Base-by-base conservation (phyloP, 1,284 basidiomycete genomes). In the Cutaneotrichosporon sp. region DNA sequence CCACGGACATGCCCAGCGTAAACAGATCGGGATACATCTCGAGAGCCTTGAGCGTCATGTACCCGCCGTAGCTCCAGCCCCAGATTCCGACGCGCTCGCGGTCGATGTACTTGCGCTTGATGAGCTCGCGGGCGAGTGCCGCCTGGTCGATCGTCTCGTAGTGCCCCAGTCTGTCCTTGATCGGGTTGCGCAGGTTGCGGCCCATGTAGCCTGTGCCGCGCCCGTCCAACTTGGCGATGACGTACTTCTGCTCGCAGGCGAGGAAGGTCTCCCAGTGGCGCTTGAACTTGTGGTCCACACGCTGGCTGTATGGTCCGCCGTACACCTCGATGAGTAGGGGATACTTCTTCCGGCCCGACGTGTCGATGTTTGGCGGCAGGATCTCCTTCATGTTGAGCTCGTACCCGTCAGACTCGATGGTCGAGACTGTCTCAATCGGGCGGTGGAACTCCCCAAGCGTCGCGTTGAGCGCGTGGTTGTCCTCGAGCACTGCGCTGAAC, bases 41-140 rank as follows among this genome's bases (percentile, higher is more conserved):
- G n/a, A 87, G 81, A 5, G 92, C 83, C 72, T 96, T 96, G 54
- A 85, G 82, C 46, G 86, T 86, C 85, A 94, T 88, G 74, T 90
- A 97, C 0, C 92, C 92, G 11, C 92, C 92, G 64, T 92, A 94
- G 12, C 87, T 90, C 90, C 91, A 96, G 42, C 91, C 91, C 90
- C 90, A 94, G 32, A 97, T 85, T 0, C 93, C 94, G 38, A 97
- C 88, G 39, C 90, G 79, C 65, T 81, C 83, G 35, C 83, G 54
- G 56, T 76, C 74, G n/a, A 79, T 67, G 57, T 77, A 79, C n/a
- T 55, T 54, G 54, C 66, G 61, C 60, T 71, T 70, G 16, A 68
- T 68, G 65, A 74, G 71, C 46, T 74, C 71, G 29, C 67, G 59
- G 0, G 91, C 92, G 24, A 86, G 88, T 50, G 84, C 85, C 52